Evolutionary conservation across 305 asterid species (phyloP).

Genomic region (Fraxinus angustifolia): DNA sequence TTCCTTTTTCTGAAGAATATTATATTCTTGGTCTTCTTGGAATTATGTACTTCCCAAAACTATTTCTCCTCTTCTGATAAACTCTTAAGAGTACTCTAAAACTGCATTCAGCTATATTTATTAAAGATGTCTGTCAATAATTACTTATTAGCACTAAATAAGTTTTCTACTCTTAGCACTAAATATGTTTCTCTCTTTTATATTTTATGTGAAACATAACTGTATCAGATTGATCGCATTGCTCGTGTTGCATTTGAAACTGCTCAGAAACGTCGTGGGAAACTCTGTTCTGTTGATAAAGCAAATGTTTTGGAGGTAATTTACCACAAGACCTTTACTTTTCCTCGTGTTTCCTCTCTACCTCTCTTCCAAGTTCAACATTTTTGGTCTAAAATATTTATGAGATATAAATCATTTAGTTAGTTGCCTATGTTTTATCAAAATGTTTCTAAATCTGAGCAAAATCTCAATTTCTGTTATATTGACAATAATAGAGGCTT

Average conservation of each 20-base stretch:
- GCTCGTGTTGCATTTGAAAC: slow-evolving; percentile 94
- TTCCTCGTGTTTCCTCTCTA: not conserved
- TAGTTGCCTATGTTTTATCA: not conserved
- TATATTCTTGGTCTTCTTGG: not conserved
- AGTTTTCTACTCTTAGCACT: not conserved
- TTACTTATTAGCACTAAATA: too few species aligned
- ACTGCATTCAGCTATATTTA: not conserved
- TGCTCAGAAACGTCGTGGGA: slow-evolving; percentile 78
- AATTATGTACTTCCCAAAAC: not conserved
- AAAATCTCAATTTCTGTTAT: not conserved
- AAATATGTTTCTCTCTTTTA: not conserved
- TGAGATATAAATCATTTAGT: not conserved
- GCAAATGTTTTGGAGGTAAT: slow-evolving; percentile 97
- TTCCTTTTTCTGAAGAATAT: not conserved
- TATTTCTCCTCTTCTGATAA: not conserved
- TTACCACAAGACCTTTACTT: not conserved
- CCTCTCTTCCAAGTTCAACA: slow-evolving; percentile 5
- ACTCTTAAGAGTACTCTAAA: not conserved
- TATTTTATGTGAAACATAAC: slow-evolving; percentile 3
- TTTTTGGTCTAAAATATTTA: not conserved
- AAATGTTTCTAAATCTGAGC: not conserved
- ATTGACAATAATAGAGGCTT: not conserved
- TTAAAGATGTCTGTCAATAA: too few species aligned
- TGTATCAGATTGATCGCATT: slow-evolving; percentile 80
- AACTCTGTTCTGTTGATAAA: slow-evolving; percentile 92